Conservation (phyloP, 768 basidiomycete species). For the Gymnopilus dilepis region DNA sequence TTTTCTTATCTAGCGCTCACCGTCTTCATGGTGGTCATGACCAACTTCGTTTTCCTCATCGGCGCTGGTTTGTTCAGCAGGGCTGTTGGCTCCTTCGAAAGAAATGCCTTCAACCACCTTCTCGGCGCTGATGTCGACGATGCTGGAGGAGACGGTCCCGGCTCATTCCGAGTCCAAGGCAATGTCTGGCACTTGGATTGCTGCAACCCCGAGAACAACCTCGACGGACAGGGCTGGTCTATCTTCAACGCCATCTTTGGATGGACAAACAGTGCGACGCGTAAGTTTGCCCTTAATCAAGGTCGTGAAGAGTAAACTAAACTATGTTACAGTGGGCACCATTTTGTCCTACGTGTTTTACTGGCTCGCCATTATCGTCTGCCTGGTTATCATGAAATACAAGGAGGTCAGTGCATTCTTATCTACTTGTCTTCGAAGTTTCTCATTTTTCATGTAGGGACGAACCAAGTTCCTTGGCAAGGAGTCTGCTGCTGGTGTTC, state of each 20-base stretch:
- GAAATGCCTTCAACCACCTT: constrained; percentile 64
- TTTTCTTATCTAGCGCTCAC: constrained; percentile 59
- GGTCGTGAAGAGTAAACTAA: neutral
- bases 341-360: constrained; percentile 91
- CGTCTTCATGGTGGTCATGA: constrained; percentile 90
- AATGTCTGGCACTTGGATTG: constrained; percentile 91
- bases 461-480: constrained; percentile 64
- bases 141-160: constrained; percentile 74
- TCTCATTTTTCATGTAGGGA: constrained; percentile 45
- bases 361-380: constrained; percentile 82
- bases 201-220: constrained; percentile 67
- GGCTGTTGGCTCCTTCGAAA: constrained; percentile 74
- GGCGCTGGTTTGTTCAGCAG: constrained; percentile 93
- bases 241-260: constrained; percentile 88
- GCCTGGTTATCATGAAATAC: constrained; percentile 72
- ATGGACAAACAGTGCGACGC: constrained; percentile 84
- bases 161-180: constrained; percentile 79
- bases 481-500: constrained; percentile 53
- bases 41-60: constrained; percentile 90
- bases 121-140: constrained; percentile 81
- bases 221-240: constrained; percentile 66
- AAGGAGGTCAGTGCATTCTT: constrained; percentile 47
- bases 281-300: constrained; percentile 40
- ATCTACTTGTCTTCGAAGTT: neutral
- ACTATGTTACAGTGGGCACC: constrained; percentile 59